Evolutionary conservation across 2,329 filamentous ascomycete genomes (phyloP), one percentile per base, ranked within the genome.

Genomic region (Botrytis fragariae): DNA sequence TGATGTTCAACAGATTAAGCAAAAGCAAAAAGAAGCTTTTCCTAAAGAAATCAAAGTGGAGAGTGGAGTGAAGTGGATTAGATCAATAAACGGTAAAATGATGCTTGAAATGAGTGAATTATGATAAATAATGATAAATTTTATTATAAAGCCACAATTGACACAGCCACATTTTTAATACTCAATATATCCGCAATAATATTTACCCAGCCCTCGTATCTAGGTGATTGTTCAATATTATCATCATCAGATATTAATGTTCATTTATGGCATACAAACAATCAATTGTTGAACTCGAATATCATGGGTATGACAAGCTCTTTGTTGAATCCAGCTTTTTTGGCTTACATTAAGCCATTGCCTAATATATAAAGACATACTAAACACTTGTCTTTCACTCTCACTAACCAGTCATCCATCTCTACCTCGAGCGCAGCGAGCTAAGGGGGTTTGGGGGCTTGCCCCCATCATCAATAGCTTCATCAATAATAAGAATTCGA

Each of bases 21-120:
- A 51, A 22, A 37, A 42, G 22, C 22, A 71, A 22, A 32, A 71
- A 63, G 69, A 71, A 71, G 69, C 69, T 63, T 71, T 71, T 63
- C 9, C 10, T 12, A 25, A 61, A 61, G 20, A 61, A 9, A 61
- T 29, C 25, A 5, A 37, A 25, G 59, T 25, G 32, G 20, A 61
- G 35, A 61, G 20, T 61, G 12, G 59, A 61, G 32, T 25, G 59
- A n/a, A 51, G 32, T 25, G 59, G n/a, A 51, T 25, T 51, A 25
- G 48, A 51, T 51, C n/a, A 16, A n/a, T n/a, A 51, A 51, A 14
- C 48, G 48, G 48, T 25, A 51, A 51, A 37, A 29, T n/a, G 32
- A 54, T 29, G 25, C 48, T n/a, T n/a, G 48, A 54, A 54, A 54
- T 54, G 48, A 54, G 25, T n/a, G 48, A 54, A 54, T 54, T 54